These are phyloP conservation scores for Arthroderma uncinatum DNA, from an alignment of 2,329 filamentous ascomycete species.

Conservation along the genomic window DNA sequence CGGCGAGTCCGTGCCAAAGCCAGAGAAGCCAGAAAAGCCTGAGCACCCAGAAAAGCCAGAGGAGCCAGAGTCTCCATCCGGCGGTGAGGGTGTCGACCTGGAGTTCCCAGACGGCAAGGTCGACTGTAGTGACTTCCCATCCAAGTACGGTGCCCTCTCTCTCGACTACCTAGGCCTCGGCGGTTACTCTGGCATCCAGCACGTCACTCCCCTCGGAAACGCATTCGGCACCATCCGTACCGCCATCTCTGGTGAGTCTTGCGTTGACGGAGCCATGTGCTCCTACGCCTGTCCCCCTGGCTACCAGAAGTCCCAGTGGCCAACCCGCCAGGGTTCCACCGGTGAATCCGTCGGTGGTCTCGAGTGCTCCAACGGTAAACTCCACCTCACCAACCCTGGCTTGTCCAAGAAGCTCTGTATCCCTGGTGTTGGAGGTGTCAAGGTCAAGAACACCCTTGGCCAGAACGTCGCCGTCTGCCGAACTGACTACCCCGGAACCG, in stretches of 20 bases:
- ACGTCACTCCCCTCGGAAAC: slow-evolving; percentile 41
- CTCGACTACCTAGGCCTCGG: slow-evolving; percentile 57
- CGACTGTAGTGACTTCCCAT: slow-evolving; percentile 63
- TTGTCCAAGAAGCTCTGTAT: slow-evolving; percentile 62
- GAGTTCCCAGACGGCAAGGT: slow-evolving; percentile 67
- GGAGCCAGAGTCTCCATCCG: slow-evolving; percentile 14
- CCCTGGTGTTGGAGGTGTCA: slow-evolving; percentile 56
- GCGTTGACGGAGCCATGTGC: slow-evolving; percentile 59
- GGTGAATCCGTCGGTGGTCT: slow-evolving; percentile 83
- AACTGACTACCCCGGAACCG: slow-evolving; percentile 84
- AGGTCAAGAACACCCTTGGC: slow-evolving; percentile 62
- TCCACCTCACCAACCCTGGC: slow-evolving; percentile 62
- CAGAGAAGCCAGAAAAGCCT: slow-evolving; percentile 3
- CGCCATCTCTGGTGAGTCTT: slow-evolving; percentile 49
- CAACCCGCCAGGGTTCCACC: slow-evolving; percentile 60
- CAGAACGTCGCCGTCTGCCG: slow-evolving; percentile 67
- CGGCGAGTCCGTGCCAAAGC: background rate
- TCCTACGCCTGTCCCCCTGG: slow-evolving; percentile 88
- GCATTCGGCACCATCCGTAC: slow-evolving; percentile 57
- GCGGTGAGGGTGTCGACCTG: slow-evolving; percentile 46
- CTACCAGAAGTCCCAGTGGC: slow-evolving; percentile 90
- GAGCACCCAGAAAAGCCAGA: slow-evolving; percentile 9
- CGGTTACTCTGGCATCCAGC: slow-evolving; percentile 74
- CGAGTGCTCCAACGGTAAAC: slow-evolving; percentile 60
- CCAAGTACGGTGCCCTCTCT: slow-evolving; percentile 64